These are phyloP conservation scores for Suillus sp. DNA, from an alignment of 768 basidiomycete genomes.

Conservation along the genomic window DNA sequence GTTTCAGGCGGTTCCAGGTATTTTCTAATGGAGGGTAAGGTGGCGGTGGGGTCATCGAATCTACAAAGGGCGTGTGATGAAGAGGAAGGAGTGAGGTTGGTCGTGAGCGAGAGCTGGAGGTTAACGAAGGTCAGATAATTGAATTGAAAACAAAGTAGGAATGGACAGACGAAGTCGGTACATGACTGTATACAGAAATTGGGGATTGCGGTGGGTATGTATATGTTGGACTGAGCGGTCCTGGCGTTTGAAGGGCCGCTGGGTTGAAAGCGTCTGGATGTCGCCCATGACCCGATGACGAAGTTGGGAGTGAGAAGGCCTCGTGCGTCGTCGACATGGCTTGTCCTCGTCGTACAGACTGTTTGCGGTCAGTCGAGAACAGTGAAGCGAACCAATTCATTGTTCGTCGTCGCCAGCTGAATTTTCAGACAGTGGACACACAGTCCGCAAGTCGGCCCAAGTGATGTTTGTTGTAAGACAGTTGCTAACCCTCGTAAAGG, in stretches of 20 bases:
- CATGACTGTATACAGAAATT: conserved; percentile 56
- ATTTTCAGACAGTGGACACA: conserved; percentile 6
- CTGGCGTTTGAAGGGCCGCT: conserved; percentile 52
- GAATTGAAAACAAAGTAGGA: conserved; percentile 11
- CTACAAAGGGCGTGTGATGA: conserved; percentile 55
- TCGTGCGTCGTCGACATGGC: conserved; percentile 81
- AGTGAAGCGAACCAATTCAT: conserved; percentile 80
- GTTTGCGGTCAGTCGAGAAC: conserved; percentile 54
- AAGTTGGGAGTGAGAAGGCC: conserved; percentile 83
- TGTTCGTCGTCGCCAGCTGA: conserved; percentile 19
- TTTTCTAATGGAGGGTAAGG: conserved; percentile 77
- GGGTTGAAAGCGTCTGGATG: conserved; percentile 64
- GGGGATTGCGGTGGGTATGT: conserved; percentile 78
- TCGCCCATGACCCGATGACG: conserved; percentile 56
- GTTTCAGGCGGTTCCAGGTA: conserved; percentile 83
- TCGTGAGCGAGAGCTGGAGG: conserved; percentile 44
- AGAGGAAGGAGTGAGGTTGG: conserved; percentile 66
- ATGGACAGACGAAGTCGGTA: conserved; percentile 52
- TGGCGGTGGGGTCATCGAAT: conserved; percentile 38
- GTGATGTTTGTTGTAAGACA: conserved; percentile 3
- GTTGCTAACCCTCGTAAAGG: conserved; percentile 8
- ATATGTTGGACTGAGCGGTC: conserved; percentile 54
- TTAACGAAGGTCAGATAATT: conserved; percentile 8
- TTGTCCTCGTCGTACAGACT: conserved; percentile 57
- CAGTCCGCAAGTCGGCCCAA: neutral